These are phyloP conservation scores for Lomentospora prolificans DNA, from an alignment of 2,329 filamentous ascomycete genomes.

Conservation along the genomic window DNA sequence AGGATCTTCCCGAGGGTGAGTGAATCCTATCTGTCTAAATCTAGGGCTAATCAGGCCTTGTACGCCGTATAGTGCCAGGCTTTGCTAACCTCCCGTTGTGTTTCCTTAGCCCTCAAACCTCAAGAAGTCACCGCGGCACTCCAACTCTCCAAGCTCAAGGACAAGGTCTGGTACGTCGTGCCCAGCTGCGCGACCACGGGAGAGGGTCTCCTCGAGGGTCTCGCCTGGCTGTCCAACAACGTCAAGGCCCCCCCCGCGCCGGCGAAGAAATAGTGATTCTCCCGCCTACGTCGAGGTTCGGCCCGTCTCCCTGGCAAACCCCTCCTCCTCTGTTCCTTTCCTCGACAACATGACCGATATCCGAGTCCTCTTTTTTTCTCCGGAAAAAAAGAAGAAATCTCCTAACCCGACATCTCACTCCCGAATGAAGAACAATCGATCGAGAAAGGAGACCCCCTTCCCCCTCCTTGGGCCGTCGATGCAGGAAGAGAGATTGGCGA, in stretches of 20 bases:
- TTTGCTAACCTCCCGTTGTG: slow-evolving; percentile 3
- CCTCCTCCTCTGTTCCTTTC: not conserved
- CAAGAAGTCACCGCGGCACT: slow-evolving; percentile 71
- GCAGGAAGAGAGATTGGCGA: not conserved
- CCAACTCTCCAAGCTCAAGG: slow-evolving; percentile 66
- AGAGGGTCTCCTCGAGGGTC: slow-evolving; percentile 70
- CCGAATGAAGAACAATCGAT: too few species aligned
- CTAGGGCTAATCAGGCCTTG: too few species aligned
- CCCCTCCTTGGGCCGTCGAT: too few species aligned
- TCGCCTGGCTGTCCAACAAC: slow-evolving; percentile 78
- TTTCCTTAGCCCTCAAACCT: slow-evolving; percentile 60
- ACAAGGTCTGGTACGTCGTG: slow-evolving; percentile 78
- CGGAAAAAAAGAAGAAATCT: too few species aligned
- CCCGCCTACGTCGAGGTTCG: not conserved
- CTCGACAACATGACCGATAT: not conserved
- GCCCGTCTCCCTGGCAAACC: too few species aligned
- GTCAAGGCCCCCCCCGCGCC: slow-evolving; percentile 56
- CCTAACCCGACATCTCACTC: too few species aligned
- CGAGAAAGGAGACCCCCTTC: not conserved
- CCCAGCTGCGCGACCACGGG: slow-evolving; percentile 75
- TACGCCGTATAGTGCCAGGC: not conserved
- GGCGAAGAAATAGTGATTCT: slow-evolving; percentile 38
- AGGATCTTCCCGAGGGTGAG: slow-evolving; percentile 75
- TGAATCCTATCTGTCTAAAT: not conserved
- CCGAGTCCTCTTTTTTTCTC: not conserved